phyloP scores from a whole-genome alignment of 2,329 filamentous ascomycete species.

The Blumeriella jaapii region DNA sequence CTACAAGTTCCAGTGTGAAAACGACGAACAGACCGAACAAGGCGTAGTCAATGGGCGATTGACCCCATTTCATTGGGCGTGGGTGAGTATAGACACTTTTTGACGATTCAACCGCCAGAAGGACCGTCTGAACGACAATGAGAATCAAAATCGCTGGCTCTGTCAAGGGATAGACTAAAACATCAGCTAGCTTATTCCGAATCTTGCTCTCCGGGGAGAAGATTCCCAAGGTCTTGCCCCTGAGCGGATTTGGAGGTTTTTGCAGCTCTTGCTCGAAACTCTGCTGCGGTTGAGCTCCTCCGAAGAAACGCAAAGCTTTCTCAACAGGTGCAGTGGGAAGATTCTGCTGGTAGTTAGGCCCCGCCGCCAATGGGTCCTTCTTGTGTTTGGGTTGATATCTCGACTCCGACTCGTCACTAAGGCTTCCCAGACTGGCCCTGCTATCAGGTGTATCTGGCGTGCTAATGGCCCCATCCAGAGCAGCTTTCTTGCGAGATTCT shows the following conservation, averaged over 20 bases:
- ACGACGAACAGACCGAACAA: conserved; percentile 75
- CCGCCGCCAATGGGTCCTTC: conserved; percentile 27
- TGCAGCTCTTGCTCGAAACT: conserved; percentile 16
- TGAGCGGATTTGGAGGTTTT: conserved; percentile 61
- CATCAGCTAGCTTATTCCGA: conserved; percentile 63
- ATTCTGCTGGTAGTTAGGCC: conserved; percentile 15
- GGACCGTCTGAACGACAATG: conserved; percentile 76
- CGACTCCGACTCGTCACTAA: conserved; percentile 18
- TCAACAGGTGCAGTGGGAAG: conserved; percentile 23
- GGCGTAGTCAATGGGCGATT: conserved; percentile 32
- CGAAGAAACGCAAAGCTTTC: conserved; percentile 22
- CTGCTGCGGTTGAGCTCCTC: conserved; percentile 12
- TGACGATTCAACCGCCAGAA: conserved; percentile 77
- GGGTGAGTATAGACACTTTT: conserved; percentile 54
- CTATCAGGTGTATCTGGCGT: conserved; percentile 5
- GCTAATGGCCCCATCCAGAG: conserved; percentile 5
- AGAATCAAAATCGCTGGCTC: conserved; percentile 79
- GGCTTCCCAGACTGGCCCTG: conserved; percentile 11
- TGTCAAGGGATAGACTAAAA: conserved; percentile 75
- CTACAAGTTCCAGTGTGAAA: conserved; percentile 76
- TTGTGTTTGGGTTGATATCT: conserved; percentile 20
- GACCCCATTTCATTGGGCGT: conserved; percentile 55
- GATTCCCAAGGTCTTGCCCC: conserved; percentile 74
- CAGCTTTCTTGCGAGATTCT: conserved; percentile 4
- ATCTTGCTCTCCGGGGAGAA: conserved; percentile 70